Conservation (phyloP, 495 filamentous ascomycete genomes). For the Xylaria palmicola region DNA sequence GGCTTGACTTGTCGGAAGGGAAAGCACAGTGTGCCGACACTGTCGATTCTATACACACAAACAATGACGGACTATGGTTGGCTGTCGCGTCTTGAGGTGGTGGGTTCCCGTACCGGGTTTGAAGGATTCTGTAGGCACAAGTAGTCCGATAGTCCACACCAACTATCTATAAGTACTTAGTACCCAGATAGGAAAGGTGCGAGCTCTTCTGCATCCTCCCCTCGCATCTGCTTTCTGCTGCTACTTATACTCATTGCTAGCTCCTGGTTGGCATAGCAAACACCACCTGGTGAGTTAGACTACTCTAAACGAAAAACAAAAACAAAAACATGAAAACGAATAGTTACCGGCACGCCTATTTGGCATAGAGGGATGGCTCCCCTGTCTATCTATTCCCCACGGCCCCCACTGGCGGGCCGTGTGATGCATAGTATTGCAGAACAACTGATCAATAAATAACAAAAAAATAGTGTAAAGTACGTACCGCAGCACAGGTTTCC, state of each 20-base stretch:
- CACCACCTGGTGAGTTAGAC: too few relatives aligned
- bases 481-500: neutral
- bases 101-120: neutral
- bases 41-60: neutral
- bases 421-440: too few relatives aligned
- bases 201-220: slow-evolving; percentile 1
- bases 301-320: too few relatives aligned
- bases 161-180: too few relatives aligned
- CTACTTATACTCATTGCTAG: too few relatives aligned
- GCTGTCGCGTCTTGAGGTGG: neutral
- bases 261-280: too few relatives aligned
- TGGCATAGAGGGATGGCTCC: too few relatives aligned
- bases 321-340: too few relatives aligned
- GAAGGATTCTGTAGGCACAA: neutral
- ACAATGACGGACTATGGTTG: neutral
- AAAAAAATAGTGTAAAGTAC: neutral
- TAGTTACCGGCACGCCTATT: too few relatives aligned
- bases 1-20: neutral
- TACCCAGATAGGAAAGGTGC: slow-evolving; percentile 3
- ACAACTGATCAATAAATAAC: neutral
- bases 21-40: neutral
- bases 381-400: neutral
- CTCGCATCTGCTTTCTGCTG: neutral
- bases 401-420: neutral
- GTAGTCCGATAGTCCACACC: neutral